Percentiles rank a stretch among this genome's conserved stretches.
phyloP scores from a whole-genome alignment of 805 yeast genomes.

The Starmerella roubikii region DNA sequence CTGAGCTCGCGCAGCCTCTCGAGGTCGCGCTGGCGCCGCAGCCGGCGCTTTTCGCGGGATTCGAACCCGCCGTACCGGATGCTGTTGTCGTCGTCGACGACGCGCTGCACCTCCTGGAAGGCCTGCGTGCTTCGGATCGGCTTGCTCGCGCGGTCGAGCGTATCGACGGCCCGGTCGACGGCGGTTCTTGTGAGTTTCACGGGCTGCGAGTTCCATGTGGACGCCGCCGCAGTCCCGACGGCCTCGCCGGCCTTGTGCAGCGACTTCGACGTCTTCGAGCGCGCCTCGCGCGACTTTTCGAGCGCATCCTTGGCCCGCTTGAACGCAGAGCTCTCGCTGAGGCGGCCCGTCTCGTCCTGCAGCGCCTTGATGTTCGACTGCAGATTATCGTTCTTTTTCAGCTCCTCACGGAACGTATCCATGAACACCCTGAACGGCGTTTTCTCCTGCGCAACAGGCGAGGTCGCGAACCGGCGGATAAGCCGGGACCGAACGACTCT shows the following conservation, averaged over 20 bases:
- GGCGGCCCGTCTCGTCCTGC: constrained; percentile 88
- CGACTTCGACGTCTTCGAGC: constrained; percentile 56
- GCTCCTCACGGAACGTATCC: constrained; percentile 81
- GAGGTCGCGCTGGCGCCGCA: constrained; percentile 43
- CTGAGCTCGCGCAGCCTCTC: constrained; percentile 34
- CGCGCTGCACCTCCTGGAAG: constrained; percentile 77
- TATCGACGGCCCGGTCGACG: constrained; percentile 69
- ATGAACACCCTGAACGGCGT: constrained; percentile 79
- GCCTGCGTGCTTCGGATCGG: constrained; percentile 86
- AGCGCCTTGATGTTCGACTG: constrained; percentile 87
- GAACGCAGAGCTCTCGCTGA: constrained; percentile 89
- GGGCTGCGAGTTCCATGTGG: constrained; percentile 93
- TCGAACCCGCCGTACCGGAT: constrained; percentile 87
- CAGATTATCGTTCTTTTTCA: constrained; percentile 78
- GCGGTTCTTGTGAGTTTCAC: constrained; percentile 80
- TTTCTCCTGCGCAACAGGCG: constrained; percentile 14
- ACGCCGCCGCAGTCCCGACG: constrained; percentile 75
- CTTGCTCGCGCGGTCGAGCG: constrained; percentile 69
- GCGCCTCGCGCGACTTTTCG: constrained; percentile 62
- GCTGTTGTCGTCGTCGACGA: constrained; percentile 83
- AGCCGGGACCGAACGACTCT: too few relatives aligned
- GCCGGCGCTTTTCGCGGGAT: constrained; percentile 64
- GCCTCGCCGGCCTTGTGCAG: constrained; percentile 84
- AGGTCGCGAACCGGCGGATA: constrained; percentile 11
- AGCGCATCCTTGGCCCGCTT: constrained; percentile 87